phyloP scores from a whole-genome alignment of 2,329 filamentous ascomycete species.

The Alternaria solani region DNA sequence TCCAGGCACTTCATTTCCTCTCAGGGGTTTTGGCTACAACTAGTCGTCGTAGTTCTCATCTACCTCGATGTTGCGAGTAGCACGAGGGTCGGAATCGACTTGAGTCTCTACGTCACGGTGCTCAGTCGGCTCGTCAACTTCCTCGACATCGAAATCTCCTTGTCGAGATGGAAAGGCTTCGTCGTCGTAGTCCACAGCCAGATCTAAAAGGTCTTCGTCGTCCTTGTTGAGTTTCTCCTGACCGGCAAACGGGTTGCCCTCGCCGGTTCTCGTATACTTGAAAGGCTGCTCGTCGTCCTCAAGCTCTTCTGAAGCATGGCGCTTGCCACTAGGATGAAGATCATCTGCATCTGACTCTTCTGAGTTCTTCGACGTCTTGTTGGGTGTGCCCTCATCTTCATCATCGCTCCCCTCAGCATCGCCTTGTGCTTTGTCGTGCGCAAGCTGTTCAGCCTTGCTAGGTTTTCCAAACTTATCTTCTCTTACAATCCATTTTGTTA shows the following conservation, averaged over 20 bases:
- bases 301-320: not conserved
- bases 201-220: constrained; percentile 2
- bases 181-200: not conserved
- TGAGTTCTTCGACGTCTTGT: not conserved
- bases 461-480: constrained; percentile 12
- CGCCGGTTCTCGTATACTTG: not conserved
- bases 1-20: not conserved
- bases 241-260: not conserved
- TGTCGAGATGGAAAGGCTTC: not conserved
- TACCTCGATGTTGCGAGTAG: not conserved
- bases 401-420: not conserved
- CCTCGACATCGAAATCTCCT: not conserved
- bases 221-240: constrained; percentile 3
- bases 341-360: not conserved
- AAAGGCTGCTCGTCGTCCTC: not conserved
- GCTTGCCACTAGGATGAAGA: not conserved
- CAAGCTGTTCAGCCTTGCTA: constrained; percentile 13
- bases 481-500: constrained; percentile 3
- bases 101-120: not conserved
- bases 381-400: not conserved
- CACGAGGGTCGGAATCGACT: not conserved
- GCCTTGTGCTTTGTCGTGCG: not conserved
- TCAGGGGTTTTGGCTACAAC: not conserved
- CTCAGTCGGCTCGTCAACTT: not conserved
- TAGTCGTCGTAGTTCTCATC: constrained; percentile 8